A percentile compares a stretch with the other conserved stretches of the same genome.
phyloP scores from a whole-genome alignment of 139 green algal genomes.

The Micractinium sp. region DNA sequence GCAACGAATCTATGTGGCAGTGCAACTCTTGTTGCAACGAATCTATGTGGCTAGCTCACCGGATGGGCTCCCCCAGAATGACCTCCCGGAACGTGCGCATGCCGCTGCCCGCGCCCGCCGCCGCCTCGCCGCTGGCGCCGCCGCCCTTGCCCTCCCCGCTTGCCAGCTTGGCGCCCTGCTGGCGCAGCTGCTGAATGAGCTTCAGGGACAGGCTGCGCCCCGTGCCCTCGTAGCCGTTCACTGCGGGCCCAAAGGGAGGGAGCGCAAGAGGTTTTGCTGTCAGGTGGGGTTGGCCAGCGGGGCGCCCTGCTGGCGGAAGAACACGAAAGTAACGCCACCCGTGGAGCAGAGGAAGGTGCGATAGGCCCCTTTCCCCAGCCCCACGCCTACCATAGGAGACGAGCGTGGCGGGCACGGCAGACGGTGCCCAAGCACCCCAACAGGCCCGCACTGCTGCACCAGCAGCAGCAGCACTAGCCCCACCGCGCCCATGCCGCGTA shows the following conservation, averaged over 20 bases:
- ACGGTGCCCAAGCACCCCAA: too few relatives aligned
- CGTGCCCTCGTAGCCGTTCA: conserved; percentile 97
- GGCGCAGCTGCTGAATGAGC: conserved; percentile 92
- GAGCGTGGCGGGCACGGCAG: too few relatives aligned
- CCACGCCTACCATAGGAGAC: too few relatives aligned
- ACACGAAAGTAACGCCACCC: too few relatives aligned
- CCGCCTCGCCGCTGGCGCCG: conserved; percentile 16
- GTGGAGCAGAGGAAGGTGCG: neutral
- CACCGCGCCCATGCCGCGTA: neutral
- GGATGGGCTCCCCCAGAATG: conserved; percentile 89
- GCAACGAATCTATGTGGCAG: too few relatives aligned
- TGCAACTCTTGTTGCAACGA: too few relatives aligned
- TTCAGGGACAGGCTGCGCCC: conserved; percentile 95
- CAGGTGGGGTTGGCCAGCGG: too few relatives aligned
- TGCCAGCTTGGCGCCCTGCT: conserved; percentile 69
- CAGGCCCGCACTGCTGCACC: too few relatives aligned
- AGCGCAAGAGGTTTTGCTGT: too few relatives aligned
- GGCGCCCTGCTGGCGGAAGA: too few relatives aligned
- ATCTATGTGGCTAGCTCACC: conserved; percentile 66
- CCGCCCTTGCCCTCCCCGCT: conserved; percentile 21
- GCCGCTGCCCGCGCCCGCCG: conserved; percentile 8
- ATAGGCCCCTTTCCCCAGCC: neutral
- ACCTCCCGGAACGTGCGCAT: conserved; percentile 93
- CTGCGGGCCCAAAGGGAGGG: conserved; percentile 25
- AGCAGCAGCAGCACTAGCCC: too few relatives aligned